A percentile compares a stretch with the other conserved stretches of the same genome.
Evolutionary conservation across 2,329 filamentous ascomycete species (phyloP).

Genomic region (Lecanosticta acicola): DNA sequence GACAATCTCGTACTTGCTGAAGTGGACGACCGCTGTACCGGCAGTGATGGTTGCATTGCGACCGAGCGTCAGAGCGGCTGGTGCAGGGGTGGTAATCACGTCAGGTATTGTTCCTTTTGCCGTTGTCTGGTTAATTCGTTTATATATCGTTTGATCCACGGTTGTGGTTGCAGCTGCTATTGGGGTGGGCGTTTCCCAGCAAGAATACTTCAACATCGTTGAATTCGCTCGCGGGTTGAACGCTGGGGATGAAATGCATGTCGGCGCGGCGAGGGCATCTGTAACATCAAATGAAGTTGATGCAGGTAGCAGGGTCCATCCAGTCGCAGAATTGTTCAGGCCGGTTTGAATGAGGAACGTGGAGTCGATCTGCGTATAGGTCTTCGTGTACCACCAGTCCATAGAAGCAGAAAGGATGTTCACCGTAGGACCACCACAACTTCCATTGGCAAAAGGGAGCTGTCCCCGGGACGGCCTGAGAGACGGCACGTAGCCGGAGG

Average conservation of each 20-base stretch:
- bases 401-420: conserved; percentile 32
- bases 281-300: conserved; percentile 31
- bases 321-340: conserved; percentile 25
- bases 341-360: conserved; percentile 28
- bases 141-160: conserved; percentile 29
- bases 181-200: conserved; percentile 26
- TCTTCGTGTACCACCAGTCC: conserved; percentile 33
- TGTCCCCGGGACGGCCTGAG: neutral
- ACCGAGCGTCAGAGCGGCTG: conserved; percentile 26
- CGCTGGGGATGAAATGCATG: conserved; percentile 22
- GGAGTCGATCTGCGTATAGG: conserved; percentile 31
- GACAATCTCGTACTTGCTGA: conserved; percentile 41
- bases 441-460: neutral
- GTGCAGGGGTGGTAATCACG: conserved; percentile 26
- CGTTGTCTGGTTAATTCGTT: conserved; percentile 22
- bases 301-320: conserved; percentile 29
- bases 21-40: conserved; percentile 40
- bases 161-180: conserved; percentile 29
- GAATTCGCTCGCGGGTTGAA: conserved; percentile 18
- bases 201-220: conserved; percentile 18
- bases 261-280: conserved; percentile 25
- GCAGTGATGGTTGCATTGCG: conserved; percentile 20
- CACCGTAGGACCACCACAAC: conserved; percentile 29
- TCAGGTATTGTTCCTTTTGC: conserved; percentile 27
- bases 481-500: conserved; percentile 1